Conservation (phyloP, 805 yeast genomes). For the Nakazawaea populi region DNA sequence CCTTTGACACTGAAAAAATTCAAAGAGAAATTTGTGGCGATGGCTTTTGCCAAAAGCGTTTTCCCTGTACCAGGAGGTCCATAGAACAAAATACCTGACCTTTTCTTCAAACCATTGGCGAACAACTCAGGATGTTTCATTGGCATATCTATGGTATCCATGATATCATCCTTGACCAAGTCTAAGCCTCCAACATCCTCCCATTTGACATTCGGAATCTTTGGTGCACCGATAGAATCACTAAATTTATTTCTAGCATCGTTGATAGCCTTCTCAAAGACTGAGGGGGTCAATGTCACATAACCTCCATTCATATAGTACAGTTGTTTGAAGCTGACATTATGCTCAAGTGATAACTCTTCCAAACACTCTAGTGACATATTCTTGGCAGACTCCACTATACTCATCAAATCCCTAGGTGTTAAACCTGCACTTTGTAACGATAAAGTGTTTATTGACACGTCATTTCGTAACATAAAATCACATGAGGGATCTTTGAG, state of each 20-base stretch:
- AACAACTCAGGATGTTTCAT: conserved; percentile 88
- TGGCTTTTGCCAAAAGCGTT: conserved; percentile 92
- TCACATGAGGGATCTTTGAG: conserved; percentile 1
- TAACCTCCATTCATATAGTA: conserved; percentile 50
- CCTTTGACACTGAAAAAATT: conserved; percentile 97
- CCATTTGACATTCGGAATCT: conserved; percentile 94
- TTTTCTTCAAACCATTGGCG: conserved; percentile 81
- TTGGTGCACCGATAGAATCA: conserved; percentile 94
- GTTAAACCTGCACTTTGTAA: conserved; percentile 90
- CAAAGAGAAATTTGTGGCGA: conserved; percentile 90
- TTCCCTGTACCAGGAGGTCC: conserved; percentile 99
- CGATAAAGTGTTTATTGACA: conserved; percentile 54
- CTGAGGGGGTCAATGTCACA: conserved; percentile 47
- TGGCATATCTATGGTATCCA: conserved; percentile 96
- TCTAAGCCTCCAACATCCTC: conserved; percentile 96
- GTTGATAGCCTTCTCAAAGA: conserved; percentile 65
- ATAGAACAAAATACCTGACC: conserved; percentile 91
- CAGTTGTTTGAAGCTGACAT: conserved; percentile 24
- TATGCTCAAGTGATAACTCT: conserved; percentile 22
- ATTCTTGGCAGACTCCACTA: conserved; percentile 59
- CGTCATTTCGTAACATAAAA: conserved; percentile 37
- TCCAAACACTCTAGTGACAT: conserved; percentile 46
- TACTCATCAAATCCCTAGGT: conserved; percentile 72
- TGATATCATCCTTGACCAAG: conserved; percentile 81
- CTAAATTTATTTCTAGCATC: conserved; percentile 84